Evolutionary conservation across 2,329 filamentous ascomycete genomes (phyloP).

Genomic region (Nigrospora osmanthi): DNA sequence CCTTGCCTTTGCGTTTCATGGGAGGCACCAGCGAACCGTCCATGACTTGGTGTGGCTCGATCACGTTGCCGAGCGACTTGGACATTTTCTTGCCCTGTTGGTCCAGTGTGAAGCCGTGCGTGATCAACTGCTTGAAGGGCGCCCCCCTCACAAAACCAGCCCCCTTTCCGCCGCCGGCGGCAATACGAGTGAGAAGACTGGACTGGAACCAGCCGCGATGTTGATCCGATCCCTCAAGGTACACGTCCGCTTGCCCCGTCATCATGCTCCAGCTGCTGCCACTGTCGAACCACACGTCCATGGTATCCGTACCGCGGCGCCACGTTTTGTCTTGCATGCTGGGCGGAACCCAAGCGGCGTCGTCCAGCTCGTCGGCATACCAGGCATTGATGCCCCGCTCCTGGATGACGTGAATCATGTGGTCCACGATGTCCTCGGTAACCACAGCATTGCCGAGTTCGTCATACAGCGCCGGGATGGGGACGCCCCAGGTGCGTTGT

Average conservation of each 20-base stretch:
- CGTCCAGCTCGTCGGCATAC: slow-evolving; percentile 78
- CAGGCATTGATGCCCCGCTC: slow-evolving; percentile 81
- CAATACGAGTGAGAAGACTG: slow-evolving; percentile 79
- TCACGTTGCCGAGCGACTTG: slow-evolving; percentile 87
- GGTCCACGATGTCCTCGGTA: slow-evolving; percentile 68
- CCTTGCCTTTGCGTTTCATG: slow-evolving; percentile 52
- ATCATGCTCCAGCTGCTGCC: slow-evolving; percentile 81
- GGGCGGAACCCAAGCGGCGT: slow-evolving; percentile 68
- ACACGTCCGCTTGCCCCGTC: slow-evolving; percentile 64
- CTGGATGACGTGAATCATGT: slow-evolving; percentile 74
- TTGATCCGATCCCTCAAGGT: slow-evolving; percentile 90
- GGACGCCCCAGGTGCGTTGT: slow-evolving; percentile 92
- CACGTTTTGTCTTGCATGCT: slow-evolving; percentile 52
- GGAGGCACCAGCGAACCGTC: slow-evolving; percentile 70
- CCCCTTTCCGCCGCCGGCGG: slow-evolving; percentile 42
- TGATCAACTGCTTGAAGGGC: slow-evolving; percentile 85
- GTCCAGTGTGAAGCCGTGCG: slow-evolving; percentile 91
- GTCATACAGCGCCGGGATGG: slow-evolving; percentile 85
- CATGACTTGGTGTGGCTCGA: slow-evolving; percentile 77
- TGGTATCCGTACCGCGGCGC: slow-evolving; percentile 80
- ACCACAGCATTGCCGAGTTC: slow-evolving; percentile 68
- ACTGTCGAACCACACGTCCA: slow-evolving; percentile 99
- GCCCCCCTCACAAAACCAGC: slow-evolving; percentile 30
- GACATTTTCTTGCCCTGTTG: slow-evolving; percentile 95
- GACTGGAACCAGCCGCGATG: slow-evolving; percentile 99